Evolutionary conservation across 2,329 filamentous ascomycete species (phyloP), one percentile per base, ranked within the genome.

Genomic region (Ophiostoma ulmi): DNA sequence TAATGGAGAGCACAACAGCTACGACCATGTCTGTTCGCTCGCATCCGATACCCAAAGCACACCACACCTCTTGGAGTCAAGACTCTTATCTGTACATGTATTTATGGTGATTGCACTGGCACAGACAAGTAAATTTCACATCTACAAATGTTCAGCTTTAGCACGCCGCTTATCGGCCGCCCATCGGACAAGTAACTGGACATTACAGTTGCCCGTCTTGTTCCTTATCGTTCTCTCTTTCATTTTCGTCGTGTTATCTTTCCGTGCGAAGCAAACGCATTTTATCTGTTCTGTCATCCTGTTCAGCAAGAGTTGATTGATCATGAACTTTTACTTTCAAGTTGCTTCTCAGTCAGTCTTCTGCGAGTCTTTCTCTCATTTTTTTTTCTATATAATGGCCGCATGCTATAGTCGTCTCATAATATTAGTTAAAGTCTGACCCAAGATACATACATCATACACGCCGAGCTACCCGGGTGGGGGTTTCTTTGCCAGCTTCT

Each of bases 401-500:
- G n/a, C 52, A 22, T 5, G 52, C 11, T 13, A 31, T 26, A 58
- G 22, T 58, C n/a, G 52, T 58, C 52, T 58, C n/a, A 58, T 13
- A 26, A 26, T 26, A 5, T 22, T 14, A n/a, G 26, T 6, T 58
- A 58, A 11, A 48, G 44, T 48, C 44, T 20, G 44, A 7, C 31
- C 52, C 38, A 10, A 39, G 7, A 11, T 39, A 39, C 44, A n/a
- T 48, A 20, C 44, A 48, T 22, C 52, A 58, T 58, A 58, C 5
- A 10, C 52, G 52, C 52, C 52, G 52, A 58, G 52, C 52, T 58
- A 58, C 52, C 52, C 52, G 52, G n/a, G 22, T 31, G 52, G 52
- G 52, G 52, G 52, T 58, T 31, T 17, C 11, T 22, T 14, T 26
- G 52, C 22, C 52, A 13, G n/a, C n/a, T 22, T 58, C 7, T 58